Conservation (phyloP, 2,329 filamentous ascomycete species). For the Pleomassaria siparia region DNA sequence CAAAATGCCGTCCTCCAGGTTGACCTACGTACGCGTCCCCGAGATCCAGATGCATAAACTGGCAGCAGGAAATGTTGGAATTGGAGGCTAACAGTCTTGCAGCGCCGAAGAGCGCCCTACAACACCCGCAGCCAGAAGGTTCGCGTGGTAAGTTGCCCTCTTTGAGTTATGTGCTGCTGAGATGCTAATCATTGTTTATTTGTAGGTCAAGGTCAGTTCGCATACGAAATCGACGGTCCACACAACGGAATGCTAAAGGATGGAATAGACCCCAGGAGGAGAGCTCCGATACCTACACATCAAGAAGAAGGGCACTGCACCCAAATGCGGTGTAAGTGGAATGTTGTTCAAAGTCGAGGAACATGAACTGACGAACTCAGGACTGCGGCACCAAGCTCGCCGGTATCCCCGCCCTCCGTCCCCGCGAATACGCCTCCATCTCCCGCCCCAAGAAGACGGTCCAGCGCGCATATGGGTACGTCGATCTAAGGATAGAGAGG, state of each 20-base stretch:
- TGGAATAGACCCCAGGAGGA: constrained; percentile 93
- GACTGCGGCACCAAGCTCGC: constrained; percentile 98
- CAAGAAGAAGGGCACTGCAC: constrained; percentile 98
- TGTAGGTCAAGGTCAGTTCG: constrained; percentile 28
- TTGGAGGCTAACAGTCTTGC: constrained; percentile 35
- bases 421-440: constrained; percentile 95
- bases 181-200: constrained; percentile 9
- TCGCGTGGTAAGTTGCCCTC: constrained; percentile 51
- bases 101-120: constrained; percentile 69
- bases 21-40: constrained; percentile 54
- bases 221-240: background rate
- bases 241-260: constrained; percentile 11
- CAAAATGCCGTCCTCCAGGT: constrained; percentile 57
- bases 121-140: constrained; percentile 98
- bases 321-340: constrained; percentile 70
- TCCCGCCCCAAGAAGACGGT: constrained; percentile 99
- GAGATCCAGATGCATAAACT: background rate
- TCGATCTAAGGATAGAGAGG: constrained; percentile 54
- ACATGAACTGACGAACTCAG: constrained; percentile 52
- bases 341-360: background rate
- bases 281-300: constrained; percentile 96
- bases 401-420: constrained; percentile 96
- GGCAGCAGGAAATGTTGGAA: constrained; percentile 8
- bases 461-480: constrained; percentile 79
- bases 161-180: too few relatives aligned